Evolutionary conservation across 2,329 filamentous ascomycete genomes (phyloP).

Genomic region (Zymoseptoria pseudotritici): DNA sequence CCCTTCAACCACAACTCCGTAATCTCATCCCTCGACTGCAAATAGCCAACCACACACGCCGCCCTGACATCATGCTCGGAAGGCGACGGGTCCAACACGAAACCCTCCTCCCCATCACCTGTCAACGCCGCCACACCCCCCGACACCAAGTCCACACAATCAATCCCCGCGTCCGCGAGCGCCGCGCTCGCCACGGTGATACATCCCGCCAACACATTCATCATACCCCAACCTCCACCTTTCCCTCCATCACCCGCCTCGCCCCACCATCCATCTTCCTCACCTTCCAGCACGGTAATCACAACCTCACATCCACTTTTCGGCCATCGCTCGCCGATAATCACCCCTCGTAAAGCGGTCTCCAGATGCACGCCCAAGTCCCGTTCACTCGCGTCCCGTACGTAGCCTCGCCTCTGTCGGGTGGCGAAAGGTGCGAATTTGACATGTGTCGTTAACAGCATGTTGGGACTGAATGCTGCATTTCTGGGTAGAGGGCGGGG

Average conservation of each 20-base stretch:
- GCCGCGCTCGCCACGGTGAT: constrained; percentile 91
- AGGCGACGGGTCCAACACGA: constrained; percentile 75
- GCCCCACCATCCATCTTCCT: constrained; percentile 68
- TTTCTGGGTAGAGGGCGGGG: constrained; percentile 84
- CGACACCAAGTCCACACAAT: constrained; percentile 83
- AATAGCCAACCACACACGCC: constrained; percentile 83
- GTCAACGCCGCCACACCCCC: constrained; percentile 84
- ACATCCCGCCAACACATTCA: constrained; percentile 86
- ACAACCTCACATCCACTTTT: constrained; percentile 96
- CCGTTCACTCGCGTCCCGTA: constrained; percentile 77
- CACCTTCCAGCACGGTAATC: constrained; percentile 85
- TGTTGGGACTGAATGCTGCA: constrained; percentile 83
- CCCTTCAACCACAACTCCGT: constrained; percentile 95
- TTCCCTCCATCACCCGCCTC: constrained; percentile 37
- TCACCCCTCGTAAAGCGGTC: constrained; percentile 77
- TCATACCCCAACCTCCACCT: constrained; percentile 64
- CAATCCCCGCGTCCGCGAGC: constrained; percentile 88
- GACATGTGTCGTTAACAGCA: constrained; percentile 85
- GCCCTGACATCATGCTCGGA: constrained; percentile 68
- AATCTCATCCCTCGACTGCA: constrained; percentile 79
- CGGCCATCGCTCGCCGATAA: constrained; percentile 94
- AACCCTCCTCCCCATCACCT: constrained; percentile 24
- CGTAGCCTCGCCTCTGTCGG: constrained; percentile 70
- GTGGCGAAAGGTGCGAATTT: constrained; percentile 96
- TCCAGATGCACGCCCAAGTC: constrained; percentile 89